phyloP scores from a whole-genome alignment of 176 grass and related monocot species.

The Avena sativa region DNA sequence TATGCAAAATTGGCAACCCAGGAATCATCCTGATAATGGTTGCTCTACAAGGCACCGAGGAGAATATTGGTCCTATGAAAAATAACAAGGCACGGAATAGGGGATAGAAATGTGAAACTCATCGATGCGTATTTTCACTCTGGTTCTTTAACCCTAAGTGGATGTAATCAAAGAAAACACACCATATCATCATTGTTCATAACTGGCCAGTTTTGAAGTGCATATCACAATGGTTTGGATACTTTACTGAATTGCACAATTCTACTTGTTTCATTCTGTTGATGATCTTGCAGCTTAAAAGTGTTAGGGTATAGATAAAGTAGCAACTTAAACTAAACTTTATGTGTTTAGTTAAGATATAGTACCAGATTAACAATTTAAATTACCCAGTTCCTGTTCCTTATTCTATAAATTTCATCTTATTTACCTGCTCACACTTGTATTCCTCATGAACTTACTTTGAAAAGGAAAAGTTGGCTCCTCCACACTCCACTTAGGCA shows the following conservation, averaged over 20 bases:
- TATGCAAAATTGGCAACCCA: neutral
- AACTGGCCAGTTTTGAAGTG: neutral
- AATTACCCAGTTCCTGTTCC: neutral
- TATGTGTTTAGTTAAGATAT: neutral
- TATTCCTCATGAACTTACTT: neutral
- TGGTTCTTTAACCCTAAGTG: neutral
- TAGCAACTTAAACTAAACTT: neutral
- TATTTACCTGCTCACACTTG: neutral
- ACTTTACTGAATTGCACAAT: neutral
- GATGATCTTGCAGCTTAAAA: neutral
- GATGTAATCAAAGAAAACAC: neutral
- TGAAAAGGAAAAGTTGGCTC: slow-evolving; percentile 1
- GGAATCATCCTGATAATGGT: neutral
- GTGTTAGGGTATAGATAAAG: neutral
- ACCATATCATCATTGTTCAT: neutral
- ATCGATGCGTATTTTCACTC: neutral
- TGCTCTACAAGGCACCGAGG: neutral
- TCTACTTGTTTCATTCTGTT: neutral
- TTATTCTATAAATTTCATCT: neutral
- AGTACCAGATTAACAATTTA: neutral
- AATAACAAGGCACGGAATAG: neutral
- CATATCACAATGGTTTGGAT: neutral
- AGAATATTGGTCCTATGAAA: neutral
- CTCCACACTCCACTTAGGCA: neutral
- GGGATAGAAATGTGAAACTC: neutral